Percentiles rank a stretch among this genome's conserved stretches.
Evolutionary conservation across 179 eudicot genomes (phyloP).

Genomic region (Sideroxylon spinosum): DNA sequence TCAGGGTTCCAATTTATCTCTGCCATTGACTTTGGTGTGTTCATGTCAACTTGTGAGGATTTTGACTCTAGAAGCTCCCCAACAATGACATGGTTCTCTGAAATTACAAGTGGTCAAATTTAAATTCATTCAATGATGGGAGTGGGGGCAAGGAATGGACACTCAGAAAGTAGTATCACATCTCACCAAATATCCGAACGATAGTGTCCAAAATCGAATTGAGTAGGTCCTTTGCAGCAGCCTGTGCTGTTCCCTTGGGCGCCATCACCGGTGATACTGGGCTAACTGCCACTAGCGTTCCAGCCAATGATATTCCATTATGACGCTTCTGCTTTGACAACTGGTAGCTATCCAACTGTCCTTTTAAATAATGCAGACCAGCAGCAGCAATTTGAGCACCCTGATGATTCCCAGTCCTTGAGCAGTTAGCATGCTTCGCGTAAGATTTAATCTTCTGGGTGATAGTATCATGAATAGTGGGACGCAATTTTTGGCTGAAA

Average conservation of each 20-base stretch:
- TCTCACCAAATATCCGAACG: slow-evolving; percentile 82
- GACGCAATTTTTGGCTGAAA: slow-evolving; percentile 90
- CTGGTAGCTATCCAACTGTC: slow-evolving; percentile 66
- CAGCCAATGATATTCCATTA: slow-evolving; percentile 63
- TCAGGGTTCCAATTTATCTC: slow-evolving; percentile 80
- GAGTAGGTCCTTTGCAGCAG: slow-evolving; percentile 83
- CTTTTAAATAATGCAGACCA: slow-evolving; percentile 70
- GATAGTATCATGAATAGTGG: slow-evolving; percentile 86
- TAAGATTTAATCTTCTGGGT: slow-evolving; percentile 70
- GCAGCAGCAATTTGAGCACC: slow-evolving; percentile 45
- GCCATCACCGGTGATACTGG: slow-evolving; percentile 96
- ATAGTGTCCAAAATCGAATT: slow-evolving; percentile 71
- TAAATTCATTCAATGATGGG: slow-evolving; percentile 14
- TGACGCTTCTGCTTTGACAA: slow-evolving; percentile 69
- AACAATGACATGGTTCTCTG: slow-evolving; percentile 92
- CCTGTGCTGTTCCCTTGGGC: slow-evolving; percentile 84
- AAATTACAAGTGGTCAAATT: slow-evolving; percentile 15
- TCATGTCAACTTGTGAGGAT: slow-evolving; percentile 63
- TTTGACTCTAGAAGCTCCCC: slow-evolving; percentile 95
- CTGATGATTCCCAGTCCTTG: slow-evolving; percentile 54
- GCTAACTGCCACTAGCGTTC: slow-evolving; percentile 74
- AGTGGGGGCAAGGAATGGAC: not conserved
- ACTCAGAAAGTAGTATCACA: slow-evolving; percentile 1
- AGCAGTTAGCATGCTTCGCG: slow-evolving; percentile 55
- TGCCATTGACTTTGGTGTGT: slow-evolving; percentile 68